phyloP scores from a whole-genome alignment of 441 rosid species.

The Biscutella laevigata region DNA sequence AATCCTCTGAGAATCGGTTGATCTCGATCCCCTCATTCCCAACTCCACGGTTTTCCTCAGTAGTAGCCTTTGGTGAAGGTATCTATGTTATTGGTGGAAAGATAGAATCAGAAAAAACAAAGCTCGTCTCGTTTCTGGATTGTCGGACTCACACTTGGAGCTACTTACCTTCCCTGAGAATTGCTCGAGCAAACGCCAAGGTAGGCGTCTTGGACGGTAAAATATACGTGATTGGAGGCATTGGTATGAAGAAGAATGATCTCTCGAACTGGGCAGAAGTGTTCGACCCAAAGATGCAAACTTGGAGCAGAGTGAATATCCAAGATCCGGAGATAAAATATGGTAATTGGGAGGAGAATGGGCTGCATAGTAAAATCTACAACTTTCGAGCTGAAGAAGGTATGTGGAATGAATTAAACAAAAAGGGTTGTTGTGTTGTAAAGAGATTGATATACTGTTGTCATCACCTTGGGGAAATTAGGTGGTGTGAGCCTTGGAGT shows the following conservation, averaged over 20 bases:
- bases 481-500: too few relatives aligned
- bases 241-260: too few relatives aligned
- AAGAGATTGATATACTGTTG: too few relatives aligned
- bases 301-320: too few relatives aligned
- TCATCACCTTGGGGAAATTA: too few relatives aligned
- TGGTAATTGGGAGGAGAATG: too few relatives aligned
- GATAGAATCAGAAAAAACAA: background rate
- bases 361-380: too few relatives aligned
- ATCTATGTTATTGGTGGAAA: background rate
- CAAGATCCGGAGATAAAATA: too few relatives aligned
- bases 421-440: too few relatives aligned
- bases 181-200: background rate
- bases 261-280: background rate
- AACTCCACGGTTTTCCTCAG: background rate
- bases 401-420: too few relatives aligned
- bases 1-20: background rate
- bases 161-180: background rate
- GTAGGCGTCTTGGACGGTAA: conserved; percentile 1
- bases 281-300: background rate
- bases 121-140: background rate
- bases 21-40: background rate
- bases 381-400: too few relatives aligned
- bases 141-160: conserved; percentile 13
- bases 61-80: background rate
- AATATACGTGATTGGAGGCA: conserved; percentile 10